Conservation (phyloP, 345 rosid genomes). For the Populus ilicifolia region DNA sequence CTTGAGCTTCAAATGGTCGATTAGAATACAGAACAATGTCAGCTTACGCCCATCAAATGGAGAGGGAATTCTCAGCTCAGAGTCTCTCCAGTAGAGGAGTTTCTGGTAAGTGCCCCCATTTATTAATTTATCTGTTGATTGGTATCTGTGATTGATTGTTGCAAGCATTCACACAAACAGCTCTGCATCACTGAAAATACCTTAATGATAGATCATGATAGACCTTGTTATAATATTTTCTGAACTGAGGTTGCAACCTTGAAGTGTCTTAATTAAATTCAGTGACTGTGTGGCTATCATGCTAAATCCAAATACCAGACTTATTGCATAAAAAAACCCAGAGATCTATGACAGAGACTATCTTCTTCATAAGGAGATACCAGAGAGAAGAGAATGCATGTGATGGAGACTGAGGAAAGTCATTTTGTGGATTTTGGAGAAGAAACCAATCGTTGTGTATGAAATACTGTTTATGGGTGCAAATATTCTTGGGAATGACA, state of each 20-base stretch:
- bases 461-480: no score
- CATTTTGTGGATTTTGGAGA: background rate
- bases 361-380: no score
- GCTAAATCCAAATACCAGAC: background rate
- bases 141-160: background rate
- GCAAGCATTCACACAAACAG: background rate
- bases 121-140: background rate
- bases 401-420: no score
- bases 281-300: background rate
- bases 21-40: slow-evolving; percentile 47
- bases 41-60: slow-evolving; percentile 74
- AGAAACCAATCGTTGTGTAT: no score
- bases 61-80: slow-evolving; percentile 54
- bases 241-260: no score
- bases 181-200: no score
- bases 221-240: no score
- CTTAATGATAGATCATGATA: no score
- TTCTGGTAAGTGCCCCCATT: slow-evolving; percentile 48
- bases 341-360: no score
- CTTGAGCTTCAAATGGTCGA: slow-evolving; percentile 17
- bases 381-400: no score
- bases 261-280: background rate
- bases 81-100: slow-evolving; percentile 58
- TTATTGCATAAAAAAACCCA: background rate
- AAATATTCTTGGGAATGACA: no score